phyloP scores from a whole-genome alignment of 2,329 filamentous ascomycete genomes.

The Cladosporium halotolerans region DNA sequence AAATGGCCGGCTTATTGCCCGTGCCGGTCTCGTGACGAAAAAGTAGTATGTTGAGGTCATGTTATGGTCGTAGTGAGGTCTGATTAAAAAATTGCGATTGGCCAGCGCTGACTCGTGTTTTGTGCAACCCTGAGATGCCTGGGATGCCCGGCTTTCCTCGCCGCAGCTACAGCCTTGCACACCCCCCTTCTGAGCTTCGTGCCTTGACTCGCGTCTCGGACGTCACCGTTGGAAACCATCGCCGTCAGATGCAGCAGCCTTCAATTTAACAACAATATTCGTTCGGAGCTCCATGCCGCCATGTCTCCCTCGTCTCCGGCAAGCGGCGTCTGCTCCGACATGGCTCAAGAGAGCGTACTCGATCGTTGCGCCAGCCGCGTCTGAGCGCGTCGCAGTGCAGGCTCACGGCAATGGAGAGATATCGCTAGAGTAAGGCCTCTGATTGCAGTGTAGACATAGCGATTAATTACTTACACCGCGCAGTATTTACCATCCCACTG shows the following conservation, averaged over 20 bases:
- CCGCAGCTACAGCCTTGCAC: too few species aligned
- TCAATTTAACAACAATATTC: background rate
- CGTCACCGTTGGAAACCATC: too few species aligned
- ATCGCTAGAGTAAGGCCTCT: conserved; percentile 33
- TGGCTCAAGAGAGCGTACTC: background rate
- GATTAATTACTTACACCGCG: conserved; percentile 5
- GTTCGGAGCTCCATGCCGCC: conserved; percentile 8
- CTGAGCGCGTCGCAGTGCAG: conserved; percentile 26
- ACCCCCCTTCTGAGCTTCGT: too few species aligned
- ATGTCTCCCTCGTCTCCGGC: conserved; percentile 1
- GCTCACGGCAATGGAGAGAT: conserved; percentile 40
- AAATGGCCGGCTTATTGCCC: background rate
- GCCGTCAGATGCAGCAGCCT: too few species aligned
- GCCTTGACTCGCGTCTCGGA: too few species aligned
- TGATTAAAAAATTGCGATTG: too few species aligned
- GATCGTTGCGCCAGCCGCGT: conserved; percentile 5
- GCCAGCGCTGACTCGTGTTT: too few species aligned
- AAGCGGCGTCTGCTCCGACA: background rate
- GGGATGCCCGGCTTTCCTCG: too few species aligned
- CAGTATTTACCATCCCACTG: conserved; percentile 17
- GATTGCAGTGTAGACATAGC: background rate
- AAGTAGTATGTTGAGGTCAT: too few species aligned
- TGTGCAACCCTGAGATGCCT: too few species aligned
- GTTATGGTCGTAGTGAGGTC: too few species aligned
- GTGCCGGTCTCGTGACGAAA: background rate